Evolutionary conservation across 352 stramenopile species (phyloP), one percentile per base, ranked within the genome.

Genomic region (Pythium guiyangense): DNA sequence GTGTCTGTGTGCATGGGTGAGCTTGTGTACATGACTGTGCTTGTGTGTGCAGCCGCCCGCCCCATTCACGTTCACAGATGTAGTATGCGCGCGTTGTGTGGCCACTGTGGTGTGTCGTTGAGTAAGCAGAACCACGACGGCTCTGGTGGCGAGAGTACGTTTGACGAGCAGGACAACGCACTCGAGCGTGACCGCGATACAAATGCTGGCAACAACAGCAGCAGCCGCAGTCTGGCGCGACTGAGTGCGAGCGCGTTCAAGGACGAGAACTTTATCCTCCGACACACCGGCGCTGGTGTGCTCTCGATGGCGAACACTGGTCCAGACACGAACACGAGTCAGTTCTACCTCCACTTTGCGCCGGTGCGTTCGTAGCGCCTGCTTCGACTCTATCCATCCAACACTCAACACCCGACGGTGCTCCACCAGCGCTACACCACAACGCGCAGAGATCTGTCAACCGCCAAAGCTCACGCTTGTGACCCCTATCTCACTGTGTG

Each of bases 301-400:
- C 67, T 99, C 15, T 96, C 84, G 40, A 98, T 98, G 93, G 95
- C 86, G 18, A 99, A 99, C 69, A 77, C 83, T 12, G 96, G 96
- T 2, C 86, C 82, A 1, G 74, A 99, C 77, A 97, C 93, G 0
- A 99, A 99, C 71, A 92, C 89, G 2, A 96, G 85, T 50, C 92
- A 98, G 64, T 99, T 99, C 70, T 98, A 98, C 65, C 88, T 99
- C 39, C 77, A 84, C 56, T 86, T 88, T 63, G 61, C 47, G 2
- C 39, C 69, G 25, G 78, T 88, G 64, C 47, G 67, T 57, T 0
- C 5, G 14, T 45, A n/a, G n/a, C n/a, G 2, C 9, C 37, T 10
- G 43, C 43, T 18, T 50, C 52, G 20, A 26, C 18, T 57, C 26
- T 49, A 39, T 14, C 34, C n/a, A 34, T 6, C 37, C 37, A n/a